A percentile compares a stretch with the other conserved stretches of the same genome.
Evolutionary conservation across 202 grass and related monocot species (phyloP).

Genomic region (Digitaria exilis): DNA sequence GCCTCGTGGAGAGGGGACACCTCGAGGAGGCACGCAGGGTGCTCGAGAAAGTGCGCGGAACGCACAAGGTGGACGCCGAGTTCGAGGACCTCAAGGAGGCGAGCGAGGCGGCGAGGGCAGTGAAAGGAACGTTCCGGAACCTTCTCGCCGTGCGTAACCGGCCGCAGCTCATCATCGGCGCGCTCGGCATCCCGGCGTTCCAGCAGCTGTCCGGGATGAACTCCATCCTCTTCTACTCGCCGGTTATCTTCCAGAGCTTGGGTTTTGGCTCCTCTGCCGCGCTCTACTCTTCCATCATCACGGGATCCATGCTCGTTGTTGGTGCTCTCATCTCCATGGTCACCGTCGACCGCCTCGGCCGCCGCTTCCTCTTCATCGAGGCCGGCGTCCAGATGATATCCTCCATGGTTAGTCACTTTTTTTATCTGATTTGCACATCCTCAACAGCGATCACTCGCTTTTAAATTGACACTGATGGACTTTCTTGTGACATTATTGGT

Average conservation of each 20-base stretch:
- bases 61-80: conserved; percentile 86
- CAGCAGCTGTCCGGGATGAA: conserved; percentile 97
- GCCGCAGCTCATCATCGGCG: conserved; percentile 90
- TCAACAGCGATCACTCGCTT: neutral
- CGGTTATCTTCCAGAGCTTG: conserved; percentile 94
- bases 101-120: conserved; percentile 69
- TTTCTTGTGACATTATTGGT: too few relatives aligned
- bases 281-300: conserved; percentile 89
- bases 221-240: conserved; percentile 94
- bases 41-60: conserved; percentile 88
- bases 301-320: conserved; percentile 84
- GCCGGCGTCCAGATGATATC: conserved; percentile 82
- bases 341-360: conserved; percentile 77
- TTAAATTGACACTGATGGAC: neutral
- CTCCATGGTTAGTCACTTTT: conserved; percentile 57
- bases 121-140: conserved; percentile 81
- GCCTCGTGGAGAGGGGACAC: conserved; percentile 72
- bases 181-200: conserved; percentile 90
- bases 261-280: conserved; percentile 67
- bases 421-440: neutral
- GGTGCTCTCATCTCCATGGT: conserved; percentile 87
- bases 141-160: conserved; percentile 68
- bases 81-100: conserved; percentile 88
- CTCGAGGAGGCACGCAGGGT: conserved; percentile 71
- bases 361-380: conserved; percentile 87